phyloP scores from a whole-genome alignment of 768 basidiomycete species.

The Fomitopsis pulvina region DNA sequence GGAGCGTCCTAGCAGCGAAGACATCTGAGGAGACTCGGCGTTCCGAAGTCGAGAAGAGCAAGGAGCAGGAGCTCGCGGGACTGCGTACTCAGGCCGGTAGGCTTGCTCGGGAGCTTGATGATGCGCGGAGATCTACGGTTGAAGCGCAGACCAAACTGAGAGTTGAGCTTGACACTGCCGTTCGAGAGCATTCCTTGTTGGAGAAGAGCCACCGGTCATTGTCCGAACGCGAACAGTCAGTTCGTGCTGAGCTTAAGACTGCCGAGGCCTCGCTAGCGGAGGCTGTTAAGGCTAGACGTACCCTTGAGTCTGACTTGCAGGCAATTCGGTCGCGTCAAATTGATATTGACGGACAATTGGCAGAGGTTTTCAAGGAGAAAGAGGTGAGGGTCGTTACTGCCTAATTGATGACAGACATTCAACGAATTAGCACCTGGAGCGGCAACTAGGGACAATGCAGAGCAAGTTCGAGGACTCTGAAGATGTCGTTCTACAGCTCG shows the following conservation, averaged over 20 bases:
- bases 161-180: conserved; percentile 62
- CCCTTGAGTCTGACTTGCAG: conserved; percentile 67
- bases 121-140: conserved; percentile 51
- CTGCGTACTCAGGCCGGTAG: conserved; percentile 58
- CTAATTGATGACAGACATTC: neutral
- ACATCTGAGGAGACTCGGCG: conserved; percentile 80
- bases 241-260: conserved; percentile 44
- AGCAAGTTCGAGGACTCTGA: conserved; percentile 81
- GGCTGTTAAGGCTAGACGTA: conserved; percentile 62
- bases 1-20: conserved; percentile 78
- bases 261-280: conserved; percentile 44
- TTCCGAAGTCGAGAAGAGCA: conserved; percentile 79
- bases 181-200: conserved; percentile 53
- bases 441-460: conserved; percentile 66
- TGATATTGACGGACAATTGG: conserved; percentile 57
- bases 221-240: conserved; percentile 49
- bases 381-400: conserved; percentile 55
- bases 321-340: conserved; percentile 61
- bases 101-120: conserved; percentile 61
- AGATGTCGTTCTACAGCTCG: conserved; percentile 77
- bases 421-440: conserved; percentile 57
- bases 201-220: conserved; percentile 58
- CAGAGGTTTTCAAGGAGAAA: conserved; percentile 55
- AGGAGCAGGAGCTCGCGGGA: conserved; percentile 73
- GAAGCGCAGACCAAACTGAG: conserved; percentile 70